phyloP scores from a whole-genome alignment of 352 stramenopile species.

The Globisporangium canariense region DNA sequence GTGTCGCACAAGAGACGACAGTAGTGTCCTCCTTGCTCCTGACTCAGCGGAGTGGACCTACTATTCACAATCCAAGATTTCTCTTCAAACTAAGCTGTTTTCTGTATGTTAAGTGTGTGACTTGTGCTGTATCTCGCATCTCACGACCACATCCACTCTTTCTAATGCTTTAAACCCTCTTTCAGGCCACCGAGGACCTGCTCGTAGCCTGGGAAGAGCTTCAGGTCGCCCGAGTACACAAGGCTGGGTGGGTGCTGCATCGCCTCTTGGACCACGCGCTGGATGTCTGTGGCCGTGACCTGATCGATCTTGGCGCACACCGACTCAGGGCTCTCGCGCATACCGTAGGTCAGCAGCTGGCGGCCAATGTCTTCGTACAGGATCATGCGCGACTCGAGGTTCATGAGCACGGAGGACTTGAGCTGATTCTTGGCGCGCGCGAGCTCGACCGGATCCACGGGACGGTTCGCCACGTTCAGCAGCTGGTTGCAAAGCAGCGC shows the following conservation, averaged over 20 bases:
- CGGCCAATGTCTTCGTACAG: conserved; percentile 99
- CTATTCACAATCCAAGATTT: background rate
- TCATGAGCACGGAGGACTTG: conserved; percentile 98
- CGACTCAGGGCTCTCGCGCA: conserved; percentile 85
- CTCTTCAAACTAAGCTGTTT: conserved; percentile 5
- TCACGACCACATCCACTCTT: background rate
- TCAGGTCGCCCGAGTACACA: conserved; percentile 81
- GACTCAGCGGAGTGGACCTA: background rate
- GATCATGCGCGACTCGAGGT: conserved; percentile 97
- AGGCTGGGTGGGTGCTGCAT: conserved; percentile 80
- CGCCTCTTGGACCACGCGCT: conserved; percentile 71
- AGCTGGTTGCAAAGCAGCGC: conserved; percentile 93
- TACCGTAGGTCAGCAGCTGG: conserved; percentile 96
- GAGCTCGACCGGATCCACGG: conserved; percentile 87
- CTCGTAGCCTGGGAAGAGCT: conserved; percentile 79
- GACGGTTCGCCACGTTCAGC: conserved; percentile 75
- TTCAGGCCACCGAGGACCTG: conserved; percentile 73
- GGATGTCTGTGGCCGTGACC: conserved; percentile 83
- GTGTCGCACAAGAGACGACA: conserved; percentile 27
- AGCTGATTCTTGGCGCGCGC: conserved; percentile 98
- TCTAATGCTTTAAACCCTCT: conserved; percentile 45
- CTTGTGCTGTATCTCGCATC: background rate
- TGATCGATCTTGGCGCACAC: conserved; percentile 88
- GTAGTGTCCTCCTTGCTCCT: conserved; percentile 1
- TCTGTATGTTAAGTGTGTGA: conserved; percentile 8